phyloP scores from a whole-genome alignment of 257 asterid genomes.

The Rubia yunnanensis region DNA sequence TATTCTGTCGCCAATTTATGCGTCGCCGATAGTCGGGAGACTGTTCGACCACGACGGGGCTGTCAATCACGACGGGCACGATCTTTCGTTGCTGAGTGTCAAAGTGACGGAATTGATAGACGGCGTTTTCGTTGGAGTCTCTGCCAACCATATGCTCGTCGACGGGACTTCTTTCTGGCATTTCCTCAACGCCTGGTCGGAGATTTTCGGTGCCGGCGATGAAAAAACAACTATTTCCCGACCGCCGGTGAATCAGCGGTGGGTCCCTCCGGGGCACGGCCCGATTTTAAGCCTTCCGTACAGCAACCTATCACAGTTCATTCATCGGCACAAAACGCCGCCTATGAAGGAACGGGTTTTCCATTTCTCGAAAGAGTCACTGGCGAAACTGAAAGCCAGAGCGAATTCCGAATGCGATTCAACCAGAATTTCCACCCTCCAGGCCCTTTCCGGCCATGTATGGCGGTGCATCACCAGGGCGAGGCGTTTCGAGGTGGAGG shows the following conservation, averaged over 20 bases:
- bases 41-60: slow-evolving; percentile 20
- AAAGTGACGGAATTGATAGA: slow-evolving; percentile 40
- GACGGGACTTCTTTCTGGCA: slow-evolving; percentile 41
- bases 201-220: slow-evolving; percentile 14
- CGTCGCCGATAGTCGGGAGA: not conserved
- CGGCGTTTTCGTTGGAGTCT: slow-evolving; percentile 33
- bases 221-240: slow-evolving; percentile 11
- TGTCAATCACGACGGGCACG: slow-evolving; percentile 38
- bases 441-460: slow-evolving; percentile 22
- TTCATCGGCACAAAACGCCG: slow-evolving; percentile 12
- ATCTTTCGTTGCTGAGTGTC: slow-evolving; percentile 17
- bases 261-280: slow-evolving; percentile 19
- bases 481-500: slow-evolving; percentile 4
- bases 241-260: slow-evolving; percentile 14
- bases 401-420: slow-evolving; percentile 23
- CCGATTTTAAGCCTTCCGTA: slow-evolving; percentile 4
- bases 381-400: slow-evolving; percentile 21
- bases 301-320: slow-evolving; percentile 13
- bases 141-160: slow-evolving; percentile 28
- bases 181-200: slow-evolving; percentile 45
- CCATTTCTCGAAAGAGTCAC: slow-evolving; percentile 14
- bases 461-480: slow-evolving; percentile 26
- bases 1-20: slow-evolving; percentile 16
- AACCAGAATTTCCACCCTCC: slow-evolving; percentile 18
- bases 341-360: slow-evolving; percentile 19